A percentile compares a stretch with the other conserved stretches of the same genome.
phyloP scores from a whole-genome alignment of 176 grass and related monocot genomes.

The Juncus effusus region DNA sequence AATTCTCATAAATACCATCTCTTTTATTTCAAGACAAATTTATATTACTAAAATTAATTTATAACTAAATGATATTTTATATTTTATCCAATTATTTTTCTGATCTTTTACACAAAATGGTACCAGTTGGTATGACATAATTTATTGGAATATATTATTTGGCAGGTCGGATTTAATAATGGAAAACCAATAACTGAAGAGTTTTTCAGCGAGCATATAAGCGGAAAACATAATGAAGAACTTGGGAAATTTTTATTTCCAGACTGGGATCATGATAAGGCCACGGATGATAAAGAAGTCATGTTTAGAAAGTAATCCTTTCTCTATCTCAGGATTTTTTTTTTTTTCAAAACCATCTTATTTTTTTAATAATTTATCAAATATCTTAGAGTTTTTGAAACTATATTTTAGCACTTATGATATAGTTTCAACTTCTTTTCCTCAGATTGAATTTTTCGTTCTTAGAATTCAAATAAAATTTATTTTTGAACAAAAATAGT shows the following conservation, averaged over 20 bases:
- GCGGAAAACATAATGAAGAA: conserved; percentile 61
- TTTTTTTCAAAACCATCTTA: neutral
- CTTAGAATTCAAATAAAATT: too few species aligned
- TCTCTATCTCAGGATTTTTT: conserved; percentile 30
- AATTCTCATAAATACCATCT: too few species aligned
- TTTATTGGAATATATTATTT: too few species aligned
- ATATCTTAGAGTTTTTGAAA: too few species aligned
- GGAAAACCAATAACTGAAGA: conserved; percentile 67
- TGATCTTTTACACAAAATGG: too few species aligned
- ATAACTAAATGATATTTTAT: too few species aligned
- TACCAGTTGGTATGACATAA: neutral
- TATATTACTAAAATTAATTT: too few species aligned
- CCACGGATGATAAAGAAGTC: conserved; percentile 62
- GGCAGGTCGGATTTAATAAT: conserved; percentile 51
- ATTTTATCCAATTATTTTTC: too few species aligned
- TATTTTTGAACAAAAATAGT: too few species aligned
- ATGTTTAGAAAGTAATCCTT: conserved; percentile 53
- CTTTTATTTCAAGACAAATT: too few species aligned
- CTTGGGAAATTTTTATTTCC: conserved; percentile 54
- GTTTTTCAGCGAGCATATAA: conserved; percentile 60
- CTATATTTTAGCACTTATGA: too few species aligned
- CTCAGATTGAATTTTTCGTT: neutral
- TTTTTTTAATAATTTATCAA: neutral
- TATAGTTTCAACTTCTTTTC: too few species aligned
- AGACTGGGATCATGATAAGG: conserved; percentile 47